Conservation (phyloP, 2,329 filamentous ascomycete genomes). For the Botrytis hyacinthi region DNA sequence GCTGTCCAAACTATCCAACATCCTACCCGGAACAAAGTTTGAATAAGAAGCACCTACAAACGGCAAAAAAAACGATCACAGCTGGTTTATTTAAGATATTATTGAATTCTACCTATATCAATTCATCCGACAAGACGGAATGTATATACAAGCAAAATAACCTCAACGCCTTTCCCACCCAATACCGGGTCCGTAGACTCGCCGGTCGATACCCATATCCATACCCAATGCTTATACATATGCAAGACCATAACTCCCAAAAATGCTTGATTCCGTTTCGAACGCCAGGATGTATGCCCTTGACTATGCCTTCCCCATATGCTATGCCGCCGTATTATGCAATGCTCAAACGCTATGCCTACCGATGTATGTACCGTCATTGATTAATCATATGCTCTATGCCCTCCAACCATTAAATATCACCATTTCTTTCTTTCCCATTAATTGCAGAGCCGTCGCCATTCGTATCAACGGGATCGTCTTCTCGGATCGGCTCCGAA, state of each 20-base stretch:
- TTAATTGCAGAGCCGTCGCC: background rate
- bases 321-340: background rate
- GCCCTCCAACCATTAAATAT: background rate
- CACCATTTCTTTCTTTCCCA: background rate
- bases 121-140: background rate
- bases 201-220: slow-evolving; percentile 21
- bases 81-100: background rate
- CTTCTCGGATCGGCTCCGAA: background rate
- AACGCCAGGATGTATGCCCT: background rate
- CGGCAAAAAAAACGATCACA: too few relatives aligned
- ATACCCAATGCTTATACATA: slow-evolving; percentile 1
- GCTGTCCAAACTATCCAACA: background rate
- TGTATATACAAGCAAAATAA: background rate
- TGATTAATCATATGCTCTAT: slow-evolving; percentile 5
- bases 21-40: background rate
- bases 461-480: background rate
- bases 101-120: background rate
- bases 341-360: background rate
- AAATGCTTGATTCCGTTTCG: background rate
- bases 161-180: slow-evolving; percentile 6
- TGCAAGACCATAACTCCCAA: background rate
- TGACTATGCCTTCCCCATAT: background rate
- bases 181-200: slow-evolving; percentile 33
- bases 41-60: background rate
- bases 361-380: slow-evolving; percentile 8